Conservation (phyloP, 108 stramenopile species). For the Cyclotella atomus region DNA sequence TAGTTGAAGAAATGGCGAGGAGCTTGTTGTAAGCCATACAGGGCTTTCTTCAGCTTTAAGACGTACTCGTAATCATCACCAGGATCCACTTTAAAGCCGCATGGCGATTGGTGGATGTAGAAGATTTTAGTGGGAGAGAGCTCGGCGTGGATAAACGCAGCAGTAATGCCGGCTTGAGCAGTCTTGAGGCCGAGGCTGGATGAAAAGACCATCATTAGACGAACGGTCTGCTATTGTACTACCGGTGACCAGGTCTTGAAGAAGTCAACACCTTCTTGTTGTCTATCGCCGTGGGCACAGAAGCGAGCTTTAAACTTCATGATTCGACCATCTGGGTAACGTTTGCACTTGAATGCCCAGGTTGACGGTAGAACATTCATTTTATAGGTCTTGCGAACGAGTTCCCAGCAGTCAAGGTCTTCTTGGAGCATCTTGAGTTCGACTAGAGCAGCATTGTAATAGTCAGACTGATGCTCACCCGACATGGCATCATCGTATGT, state of each 20-base stretch:
- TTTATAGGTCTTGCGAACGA: not conserved
- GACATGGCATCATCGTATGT: not conserved
- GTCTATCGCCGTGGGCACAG: slow-evolving; percentile 46
- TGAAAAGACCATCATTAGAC: slow-evolving; percentile 29
- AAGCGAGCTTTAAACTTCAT: slow-evolving; percentile 57
- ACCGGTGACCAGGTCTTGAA: slow-evolving; percentile 56
- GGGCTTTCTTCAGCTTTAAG: slow-evolving; percentile 25
- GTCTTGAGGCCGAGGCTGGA: not conserved
- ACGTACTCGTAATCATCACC: not conserved
- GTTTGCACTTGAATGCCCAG: too few species aligned
- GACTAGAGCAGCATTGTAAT: not conserved
- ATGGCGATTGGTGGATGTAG: slow-evolving; percentile 49
- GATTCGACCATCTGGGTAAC: slow-evolving; percentile 46
- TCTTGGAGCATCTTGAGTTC: slow-evolving; percentile 1
- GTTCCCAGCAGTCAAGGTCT: slow-evolving; percentile 1
- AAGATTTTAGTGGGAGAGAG: slow-evolving; percentile 32
- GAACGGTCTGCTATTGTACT: slow-evolving; percentile 38
- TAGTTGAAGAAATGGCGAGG: too few species aligned
- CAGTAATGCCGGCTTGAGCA: slow-evolving; percentile 29
- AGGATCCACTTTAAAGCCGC: slow-evolving; percentile 15
- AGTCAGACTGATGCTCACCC: not conserved
- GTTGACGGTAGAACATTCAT: not conserved
- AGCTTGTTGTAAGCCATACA: slow-evolving; percentile 44
- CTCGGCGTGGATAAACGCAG: slow-evolving; percentile 57
- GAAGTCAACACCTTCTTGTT: slow-evolving; percentile 29